These are phyloP conservation scores for Saccharomyces hybrid DNA, from an alignment of 1,139 yeast species.

Conservation along the genomic window DNA sequence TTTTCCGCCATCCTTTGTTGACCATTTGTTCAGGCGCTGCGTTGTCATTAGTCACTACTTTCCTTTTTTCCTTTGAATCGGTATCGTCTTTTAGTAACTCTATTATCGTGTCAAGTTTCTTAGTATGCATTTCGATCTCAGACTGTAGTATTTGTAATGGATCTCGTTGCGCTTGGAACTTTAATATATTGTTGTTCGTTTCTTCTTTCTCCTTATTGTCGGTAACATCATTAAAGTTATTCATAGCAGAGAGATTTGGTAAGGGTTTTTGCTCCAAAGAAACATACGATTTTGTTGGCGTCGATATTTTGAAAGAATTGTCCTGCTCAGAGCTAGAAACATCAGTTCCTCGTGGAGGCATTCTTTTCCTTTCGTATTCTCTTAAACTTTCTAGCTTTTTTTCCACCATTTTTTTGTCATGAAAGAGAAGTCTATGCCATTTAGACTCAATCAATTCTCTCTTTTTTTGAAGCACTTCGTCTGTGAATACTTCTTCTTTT, in stretches of 20 bases:
- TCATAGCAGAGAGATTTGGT: not conserved
- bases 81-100: not conserved
- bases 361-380: not conserved
- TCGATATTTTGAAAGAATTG: not conserved
- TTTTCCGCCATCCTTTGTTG: not conserved
- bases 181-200: not conserved
- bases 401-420: not conserved
- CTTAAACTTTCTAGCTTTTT: not conserved
- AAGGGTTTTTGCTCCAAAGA: not conserved
- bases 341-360: not conserved
- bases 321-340: not conserved
- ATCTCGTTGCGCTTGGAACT: not conserved
- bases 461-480: slow-evolving; percentile 20
- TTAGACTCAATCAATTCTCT: slow-evolving; percentile 1
- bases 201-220: not conserved
- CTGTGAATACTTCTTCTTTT: slow-evolving; percentile 3
- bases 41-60: no score
- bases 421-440: not conserved
- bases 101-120: not conserved
- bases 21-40: not conserved
- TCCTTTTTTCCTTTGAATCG: not conserved
- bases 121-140: not conserved
- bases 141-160: not conserved
- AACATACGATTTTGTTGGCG: not conserved
- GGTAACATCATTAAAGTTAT: not conserved